Evolutionary conservation across 257 asterid species (phyloP).

Genomic region (Linaria vulgaris): DNA sequence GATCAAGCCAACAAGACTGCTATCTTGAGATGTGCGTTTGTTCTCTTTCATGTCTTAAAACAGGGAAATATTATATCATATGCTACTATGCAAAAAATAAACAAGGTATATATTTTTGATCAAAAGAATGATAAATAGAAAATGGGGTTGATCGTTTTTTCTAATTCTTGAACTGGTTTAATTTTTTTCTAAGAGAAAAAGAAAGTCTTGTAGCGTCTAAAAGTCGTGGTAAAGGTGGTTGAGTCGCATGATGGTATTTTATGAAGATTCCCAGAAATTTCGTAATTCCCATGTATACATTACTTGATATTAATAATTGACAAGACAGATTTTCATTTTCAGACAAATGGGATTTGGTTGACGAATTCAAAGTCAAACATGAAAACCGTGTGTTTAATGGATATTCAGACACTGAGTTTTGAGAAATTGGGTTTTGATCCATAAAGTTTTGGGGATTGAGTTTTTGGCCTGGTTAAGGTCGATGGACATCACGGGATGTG

Average conservation of each 20-base stretch:
- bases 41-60: conserved; percentile 37
- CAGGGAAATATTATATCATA: no score
- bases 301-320: not conserved
- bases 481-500: no score
- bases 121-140: conserved; percentile 1
- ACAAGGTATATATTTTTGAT: conserved; percentile 7
- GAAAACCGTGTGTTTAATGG: conserved; percentile 6
- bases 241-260: conserved; percentile 26
- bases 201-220: conserved; percentile 18
- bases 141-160: not conserved
- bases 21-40: conserved; percentile 33
- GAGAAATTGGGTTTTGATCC: conserved; percentile 24
- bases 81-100: conserved; percentile 5
- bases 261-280: conserved; percentile 41
- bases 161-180: conserved; percentile 14
- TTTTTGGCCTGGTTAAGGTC: no score
- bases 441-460: not conserved
- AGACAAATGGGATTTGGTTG: conserved; percentile 31
- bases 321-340: not conserved
- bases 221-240: conserved; percentile 34
- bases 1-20: conserved; percentile 37
- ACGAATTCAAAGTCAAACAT: conserved; percentile 37
- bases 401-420: no score
- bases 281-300: conserved; percentile 15
- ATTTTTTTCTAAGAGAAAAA: conserved; percentile 12